These are phyloP conservation scores for Talaromyces borbonicus DNA, from an alignment of 495 filamentous ascomycete species.

Conservation along the genomic window DNA sequence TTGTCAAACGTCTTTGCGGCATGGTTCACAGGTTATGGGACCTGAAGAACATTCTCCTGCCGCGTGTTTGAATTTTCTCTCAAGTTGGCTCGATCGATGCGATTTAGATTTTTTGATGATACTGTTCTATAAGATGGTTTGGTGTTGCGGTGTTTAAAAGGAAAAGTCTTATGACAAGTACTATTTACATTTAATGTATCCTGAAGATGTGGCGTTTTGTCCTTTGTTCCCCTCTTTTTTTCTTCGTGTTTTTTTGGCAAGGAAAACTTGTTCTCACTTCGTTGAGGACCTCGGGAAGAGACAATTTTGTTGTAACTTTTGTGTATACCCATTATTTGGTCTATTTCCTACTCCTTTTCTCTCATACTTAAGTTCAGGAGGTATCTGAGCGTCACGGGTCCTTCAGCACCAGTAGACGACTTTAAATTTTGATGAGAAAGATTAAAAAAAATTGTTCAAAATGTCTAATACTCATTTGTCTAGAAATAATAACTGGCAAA, in stretches of 20 bases:
- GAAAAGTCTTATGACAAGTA: neutral
- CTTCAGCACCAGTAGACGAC: too few relatives aligned
- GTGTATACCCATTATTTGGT: too few relatives aligned
- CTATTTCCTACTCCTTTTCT: too few relatives aligned
- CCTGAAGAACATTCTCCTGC: constrained; percentile 5
- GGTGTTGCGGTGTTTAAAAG: constrained; percentile 8
- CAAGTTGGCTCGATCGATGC: neutral
- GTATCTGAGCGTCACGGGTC: too few relatives aligned
- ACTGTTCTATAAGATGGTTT: constrained; percentile 3
- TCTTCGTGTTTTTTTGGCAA: constrained; percentile 4
- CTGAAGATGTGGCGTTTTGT: constrained; percentile 1
- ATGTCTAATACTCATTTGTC: too few relatives aligned
- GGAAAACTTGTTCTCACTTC: neutral
- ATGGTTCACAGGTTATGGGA: constrained; percentile 54
- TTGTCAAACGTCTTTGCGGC: constrained; percentile 66
- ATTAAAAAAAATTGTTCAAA: too few relatives aligned
- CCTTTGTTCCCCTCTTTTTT: constrained; percentile 3
- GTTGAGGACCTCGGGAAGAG: too few relatives aligned
- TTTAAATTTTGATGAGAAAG: too few relatives aligned
- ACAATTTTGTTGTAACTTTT: too few relatives aligned
- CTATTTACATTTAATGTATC: neutral
- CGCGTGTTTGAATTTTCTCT: neutral
- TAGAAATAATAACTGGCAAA: too few relatives aligned
- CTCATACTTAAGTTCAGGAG: too few relatives aligned
- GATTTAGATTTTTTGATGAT: too few relatives aligned